These are phyloP conservation scores for Epicoccum sorghinum DNA, from an alignment of 2,329 filamentous ascomycete genomes.

Conservation along the genomic window DNA sequence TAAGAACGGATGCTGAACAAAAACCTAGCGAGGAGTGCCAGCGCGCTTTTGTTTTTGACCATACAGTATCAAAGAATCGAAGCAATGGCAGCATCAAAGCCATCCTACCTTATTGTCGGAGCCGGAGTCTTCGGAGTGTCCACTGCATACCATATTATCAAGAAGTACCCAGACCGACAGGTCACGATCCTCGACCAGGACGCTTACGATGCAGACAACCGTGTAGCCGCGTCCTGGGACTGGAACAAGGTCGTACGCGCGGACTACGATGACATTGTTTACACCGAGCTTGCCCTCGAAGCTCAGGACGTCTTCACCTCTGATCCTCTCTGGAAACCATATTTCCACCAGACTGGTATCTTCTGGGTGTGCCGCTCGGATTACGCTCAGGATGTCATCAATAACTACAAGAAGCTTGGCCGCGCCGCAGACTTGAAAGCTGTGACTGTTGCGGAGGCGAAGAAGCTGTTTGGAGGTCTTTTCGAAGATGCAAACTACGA, in stretches of 20 bases:
- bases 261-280: conserved; percentile 69
- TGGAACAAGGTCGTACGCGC: conserved; percentile 75
- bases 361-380: conserved; percentile 51
- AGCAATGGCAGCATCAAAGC: conserved; percentile 37
- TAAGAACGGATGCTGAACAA: conserved; percentile 25
- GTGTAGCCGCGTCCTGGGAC: conserved; percentile 70
- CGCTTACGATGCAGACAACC: conserved; percentile 39
- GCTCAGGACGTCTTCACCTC: conserved; percentile 66
- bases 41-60: conserved; percentile 20
- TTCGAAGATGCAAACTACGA: conserved; percentile 67
- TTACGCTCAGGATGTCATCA: conserved; percentile 56
- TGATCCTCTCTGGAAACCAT: conserved; percentile 62
- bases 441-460: conserved; percentile 57
- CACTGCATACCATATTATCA: conserved; percentile 48
- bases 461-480: conserved; percentile 63
- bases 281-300: conserved; percentile 69
- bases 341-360: conserved; percentile 60
- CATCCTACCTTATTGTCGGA: conserved; percentile 45
- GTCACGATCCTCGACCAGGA: conserved; percentile 51
- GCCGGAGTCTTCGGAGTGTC: conserved; percentile 48
- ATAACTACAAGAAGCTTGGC: conserved; percentile 58
- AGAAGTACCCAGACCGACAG: conserved; percentile 49
- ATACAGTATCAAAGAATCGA: conserved; percentile 20
- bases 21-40: conserved; percentile 12
- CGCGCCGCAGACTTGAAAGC: conserved; percentile 54